Conservation (phyloP, 2,329 filamentous ascomycete genomes). For the Ceratocystis variospora region DNA sequence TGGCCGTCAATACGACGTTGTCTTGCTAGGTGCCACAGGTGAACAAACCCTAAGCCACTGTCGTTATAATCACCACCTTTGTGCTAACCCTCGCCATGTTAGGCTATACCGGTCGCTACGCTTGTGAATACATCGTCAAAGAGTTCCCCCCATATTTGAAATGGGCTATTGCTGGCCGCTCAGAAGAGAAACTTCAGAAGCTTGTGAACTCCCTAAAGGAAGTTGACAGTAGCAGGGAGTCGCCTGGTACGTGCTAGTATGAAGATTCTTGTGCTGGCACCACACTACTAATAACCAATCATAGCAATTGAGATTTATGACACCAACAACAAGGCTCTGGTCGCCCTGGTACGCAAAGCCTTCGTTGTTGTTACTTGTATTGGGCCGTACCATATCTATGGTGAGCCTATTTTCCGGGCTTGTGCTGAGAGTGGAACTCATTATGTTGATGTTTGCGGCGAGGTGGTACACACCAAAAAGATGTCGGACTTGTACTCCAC, state of each 20-base stretch:
- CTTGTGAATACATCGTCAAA: constrained; percentile 59
- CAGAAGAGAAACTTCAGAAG: constrained; percentile 56
- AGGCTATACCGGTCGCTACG: constrained; percentile 72
- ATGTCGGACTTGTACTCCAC: constrained; percentile 49
- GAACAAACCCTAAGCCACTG: constrained; percentile 23
- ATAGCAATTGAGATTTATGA: constrained; percentile 40
- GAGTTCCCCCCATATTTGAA: constrained; percentile 61
- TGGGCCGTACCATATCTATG: constrained; percentile 44
- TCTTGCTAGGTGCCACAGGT: constrained; percentile 47
- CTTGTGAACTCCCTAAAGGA: constrained; percentile 56
- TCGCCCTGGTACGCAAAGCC: constrained; percentile 40
- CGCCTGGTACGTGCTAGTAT: constrained; percentile 44
- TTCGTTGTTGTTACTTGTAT: constrained; percentile 44
- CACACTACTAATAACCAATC: neutral
- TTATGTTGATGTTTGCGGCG: constrained; percentile 50
- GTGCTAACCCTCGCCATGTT: constrained; percentile 21
- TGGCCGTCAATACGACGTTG: constrained; percentile 41
- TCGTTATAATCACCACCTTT: neutral
- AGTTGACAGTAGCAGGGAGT: constrained; percentile 48
- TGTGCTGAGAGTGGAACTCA: constrained; percentile 50
- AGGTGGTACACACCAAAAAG: constrained; percentile 41
- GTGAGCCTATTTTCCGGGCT: constrained; percentile 45
- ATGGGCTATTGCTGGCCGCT: constrained; percentile 81
- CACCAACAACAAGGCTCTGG: constrained; percentile 33
- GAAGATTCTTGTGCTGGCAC: neutral